Percentiles rank a stretch among this genome's conserved stretches.
phyloP scores from a whole-genome alignment of 768 basidiomycete genomes.

The Collybia sp. region DNA sequence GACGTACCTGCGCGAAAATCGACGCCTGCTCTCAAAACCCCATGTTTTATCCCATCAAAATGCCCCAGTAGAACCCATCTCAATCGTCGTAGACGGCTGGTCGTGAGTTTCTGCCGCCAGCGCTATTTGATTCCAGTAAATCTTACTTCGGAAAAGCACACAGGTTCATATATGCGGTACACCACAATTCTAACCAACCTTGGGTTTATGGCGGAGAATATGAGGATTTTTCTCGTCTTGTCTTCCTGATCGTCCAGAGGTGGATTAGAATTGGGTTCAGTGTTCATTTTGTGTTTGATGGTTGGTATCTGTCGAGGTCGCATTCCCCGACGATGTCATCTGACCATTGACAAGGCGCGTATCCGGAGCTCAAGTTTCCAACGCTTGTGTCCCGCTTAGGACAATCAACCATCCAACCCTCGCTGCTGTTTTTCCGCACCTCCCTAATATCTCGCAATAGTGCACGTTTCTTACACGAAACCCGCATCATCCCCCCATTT shows the following conservation, averaged over 20 bases:
- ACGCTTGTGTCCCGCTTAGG: constrained; percentile 58
- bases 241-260: constrained; percentile 48
- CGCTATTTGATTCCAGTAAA: constrained; percentile 6
- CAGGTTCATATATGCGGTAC: constrained; percentile 75
- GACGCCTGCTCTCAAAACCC: constrained; percentile 33
- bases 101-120: constrained; percentile 54
- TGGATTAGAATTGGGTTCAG: constrained; percentile 67
- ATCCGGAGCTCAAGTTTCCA: constrained; percentile 67
- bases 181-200: constrained; percentile 54
- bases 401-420: constrained; percentile 54
- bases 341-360: constrained; percentile 44
- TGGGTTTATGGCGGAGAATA: constrained; percentile 92
- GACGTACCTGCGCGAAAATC: constrained; percentile 47
- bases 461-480: constrained; percentile 66
- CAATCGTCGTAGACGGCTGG: constrained; percentile 79
- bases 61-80: constrained; percentile 18
- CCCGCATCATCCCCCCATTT: constrained; percentile 72
- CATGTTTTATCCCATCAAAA: constrained; percentile 15
- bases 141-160: neutral
- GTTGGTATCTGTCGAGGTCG: constrained; percentile 32
- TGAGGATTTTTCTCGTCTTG: constrained; percentile 41
- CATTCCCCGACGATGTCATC: constrained; percentile 10
- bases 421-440: constrained; percentile 77
- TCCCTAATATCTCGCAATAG: constrained; percentile 59
- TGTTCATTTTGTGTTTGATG: constrained; percentile 80